A percentile compares a stretch with the other conserved stretches of the same genome.
These are phyloP conservation scores for Scutellaria galericulata DNA, from an alignment of 257 asterid species.

Conservation along the genomic window DNA sequence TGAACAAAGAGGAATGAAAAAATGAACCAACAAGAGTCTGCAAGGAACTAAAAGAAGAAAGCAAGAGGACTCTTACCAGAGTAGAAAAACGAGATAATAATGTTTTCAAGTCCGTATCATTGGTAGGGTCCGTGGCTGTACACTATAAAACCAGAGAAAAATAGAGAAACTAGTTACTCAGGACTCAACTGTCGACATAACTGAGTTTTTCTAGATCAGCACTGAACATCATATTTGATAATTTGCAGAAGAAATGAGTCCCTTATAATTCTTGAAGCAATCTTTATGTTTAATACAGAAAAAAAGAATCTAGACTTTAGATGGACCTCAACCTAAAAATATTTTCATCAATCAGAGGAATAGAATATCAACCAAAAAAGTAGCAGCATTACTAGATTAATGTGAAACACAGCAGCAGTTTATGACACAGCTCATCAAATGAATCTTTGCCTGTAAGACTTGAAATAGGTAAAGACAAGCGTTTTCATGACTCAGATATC, in stretches of 20 bases:
- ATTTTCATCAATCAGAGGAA: not conserved
- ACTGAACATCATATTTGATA: constrained; percentile 6
- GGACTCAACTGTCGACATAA: no score
- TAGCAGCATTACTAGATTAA: constrained; percentile 19
- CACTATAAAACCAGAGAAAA: constrained; percentile 55
- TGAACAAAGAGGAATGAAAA: not conserved
- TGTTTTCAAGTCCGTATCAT: constrained; percentile 47
- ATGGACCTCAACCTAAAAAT: not conserved
- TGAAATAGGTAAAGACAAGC: not conserved
- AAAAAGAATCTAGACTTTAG: no score
- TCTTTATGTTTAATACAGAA: not conserved
- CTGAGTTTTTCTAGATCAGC: not conserved
- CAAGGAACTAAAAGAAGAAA: constrained; percentile 29
- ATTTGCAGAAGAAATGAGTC: not conserved
- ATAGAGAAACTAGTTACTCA: constrained; percentile 22
- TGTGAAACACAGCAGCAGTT: constrained; percentile 3
- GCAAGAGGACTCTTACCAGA: constrained; percentile 53
- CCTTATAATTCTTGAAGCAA: not conserved
- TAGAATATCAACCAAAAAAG: not conserved
- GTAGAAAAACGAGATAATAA: constrained; percentile 67
- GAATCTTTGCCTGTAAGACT: not conserved
- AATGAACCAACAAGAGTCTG: no score
- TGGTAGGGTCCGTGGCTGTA: constrained; percentile 51
- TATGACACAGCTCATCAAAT: not conserved
- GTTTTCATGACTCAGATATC: not conserved